A percentile compares a stretch with the other conserved stretches of the same genome.
phyloP scores from a whole-genome alignment of 2,329 filamentous ascomycete genomes.

The Orbilia javanica region DNA sequence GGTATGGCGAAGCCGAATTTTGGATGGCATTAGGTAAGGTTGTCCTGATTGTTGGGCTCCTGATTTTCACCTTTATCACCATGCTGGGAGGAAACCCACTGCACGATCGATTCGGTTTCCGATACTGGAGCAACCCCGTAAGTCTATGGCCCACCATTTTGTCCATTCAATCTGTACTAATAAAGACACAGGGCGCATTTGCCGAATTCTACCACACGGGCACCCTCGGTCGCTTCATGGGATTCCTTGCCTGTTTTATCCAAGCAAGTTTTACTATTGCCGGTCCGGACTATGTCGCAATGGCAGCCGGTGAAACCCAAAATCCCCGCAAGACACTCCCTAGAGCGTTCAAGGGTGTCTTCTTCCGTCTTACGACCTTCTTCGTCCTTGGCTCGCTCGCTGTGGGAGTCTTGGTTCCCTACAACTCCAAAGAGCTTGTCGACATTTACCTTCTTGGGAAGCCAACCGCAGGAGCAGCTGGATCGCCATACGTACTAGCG shows the following conservation, averaged over 20 bases:
- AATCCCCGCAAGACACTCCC: slow-evolving; percentile 79
- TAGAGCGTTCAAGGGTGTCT: slow-evolving; percentile 81
- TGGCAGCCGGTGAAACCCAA: slow-evolving; percentile 72
- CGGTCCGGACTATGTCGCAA: slow-evolving; percentile 76
- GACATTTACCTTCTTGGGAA: slow-evolving; percentile 72
- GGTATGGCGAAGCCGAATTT: slow-evolving; percentile 83
- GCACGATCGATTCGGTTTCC: slow-evolving; percentile 79
- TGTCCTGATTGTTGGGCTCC: slow-evolving; percentile 77
- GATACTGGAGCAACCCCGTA: slow-evolving; percentile 71
- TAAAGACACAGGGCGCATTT: slow-evolving; percentile 72
- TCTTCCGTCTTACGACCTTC: slow-evolving; percentile 81
- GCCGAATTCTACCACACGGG: slow-evolving; percentile 75
- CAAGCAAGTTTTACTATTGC: slow-evolving; percentile 77
- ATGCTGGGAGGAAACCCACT: slow-evolving; percentile 86
- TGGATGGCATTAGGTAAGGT: slow-evolving; percentile 77
- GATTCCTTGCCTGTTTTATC: slow-evolving; percentile 81
- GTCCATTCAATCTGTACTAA: not conserved
- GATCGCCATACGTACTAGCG: slow-evolving; percentile 76
- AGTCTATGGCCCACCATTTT: slow-evolving; percentile 62
- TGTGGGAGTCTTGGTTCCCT: slow-evolving; percentile 79
- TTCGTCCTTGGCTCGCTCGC: slow-evolving; percentile 80
- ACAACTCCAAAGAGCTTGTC: slow-evolving; percentile 74
- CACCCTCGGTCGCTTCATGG: slow-evolving; percentile 77
- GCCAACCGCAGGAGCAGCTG: slow-evolving; percentile 74
- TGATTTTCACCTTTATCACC: slow-evolving; percentile 82